Evolutionary conservation across 2,329 filamentous ascomycete species (phyloP).

Genomic region (Colletotrichum sp.): DNA sequence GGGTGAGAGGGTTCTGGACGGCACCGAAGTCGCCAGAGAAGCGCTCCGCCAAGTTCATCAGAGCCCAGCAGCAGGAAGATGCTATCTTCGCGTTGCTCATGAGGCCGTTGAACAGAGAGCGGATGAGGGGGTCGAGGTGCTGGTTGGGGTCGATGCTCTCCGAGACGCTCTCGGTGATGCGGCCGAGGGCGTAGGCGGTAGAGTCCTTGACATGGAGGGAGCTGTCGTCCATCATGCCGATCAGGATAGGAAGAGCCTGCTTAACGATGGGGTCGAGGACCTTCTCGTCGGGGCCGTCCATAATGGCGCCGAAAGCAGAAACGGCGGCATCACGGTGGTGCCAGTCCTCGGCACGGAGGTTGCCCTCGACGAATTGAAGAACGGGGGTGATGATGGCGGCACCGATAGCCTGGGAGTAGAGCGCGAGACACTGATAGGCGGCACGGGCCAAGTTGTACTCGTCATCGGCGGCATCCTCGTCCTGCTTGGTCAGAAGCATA

Average conservation of each 20-base stretch:
- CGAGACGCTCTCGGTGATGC: conserved; percentile 92
- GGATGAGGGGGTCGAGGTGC: conserved; percentile 85
- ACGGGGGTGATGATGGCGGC: conserved; percentile 85
- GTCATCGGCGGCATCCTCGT: conserved; percentile 94
- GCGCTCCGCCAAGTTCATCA: conserved; percentile 97
- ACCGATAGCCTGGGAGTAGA: conserved; percentile 92
- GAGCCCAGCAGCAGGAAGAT: conserved; percentile 96
- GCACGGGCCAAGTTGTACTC: conserved; percentile 97
- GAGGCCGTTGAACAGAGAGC: conserved; percentile 87
- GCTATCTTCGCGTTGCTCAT: conserved; percentile 96
- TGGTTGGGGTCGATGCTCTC: conserved; percentile 86
- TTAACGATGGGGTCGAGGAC: conserved; percentile 93
- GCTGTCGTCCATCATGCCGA: conserved; percentile 88
- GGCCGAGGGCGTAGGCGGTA: conserved; percentile 92
- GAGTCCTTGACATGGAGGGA: conserved; percentile 94
- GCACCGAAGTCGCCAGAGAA: conserved; percentile 88
- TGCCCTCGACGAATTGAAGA: conserved; percentile 87
- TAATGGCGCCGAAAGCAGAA: conserved; percentile 96
- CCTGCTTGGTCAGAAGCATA: conserved; percentile 90
- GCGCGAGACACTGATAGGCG: conserved; percentile 93
- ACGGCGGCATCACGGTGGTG: conserved; percentile 94
- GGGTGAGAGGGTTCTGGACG: conserved; percentile 80
- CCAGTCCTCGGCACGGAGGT: conserved; percentile 92
- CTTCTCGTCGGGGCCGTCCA: conserved; percentile 96
- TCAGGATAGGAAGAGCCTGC: conserved; percentile 89